Evolutionary conservation across 1,284 basidiomycete species (phyloP).

Genomic region (Papiliotrema terrestris): DNA sequence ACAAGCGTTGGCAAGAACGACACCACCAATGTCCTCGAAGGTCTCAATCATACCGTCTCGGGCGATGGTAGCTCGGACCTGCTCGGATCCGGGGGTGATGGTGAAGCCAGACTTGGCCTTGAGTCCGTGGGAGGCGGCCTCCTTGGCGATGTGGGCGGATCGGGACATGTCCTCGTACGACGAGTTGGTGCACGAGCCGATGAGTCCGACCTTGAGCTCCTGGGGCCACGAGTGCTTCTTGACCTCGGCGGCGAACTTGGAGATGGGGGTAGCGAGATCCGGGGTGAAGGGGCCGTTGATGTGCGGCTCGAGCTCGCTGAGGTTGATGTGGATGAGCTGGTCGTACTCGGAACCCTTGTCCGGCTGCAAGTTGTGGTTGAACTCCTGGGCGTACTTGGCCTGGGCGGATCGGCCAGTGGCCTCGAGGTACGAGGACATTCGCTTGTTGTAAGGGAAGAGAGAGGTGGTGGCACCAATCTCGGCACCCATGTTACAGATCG

Average conservation of each 20-base stretch:
- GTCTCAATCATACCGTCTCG: constrained; percentile 89
- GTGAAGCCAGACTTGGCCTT: constrained; percentile 91
- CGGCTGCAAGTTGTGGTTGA: constrained; percentile 87
- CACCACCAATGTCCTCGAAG: constrained; percentile 83
- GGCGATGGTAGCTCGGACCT: constrained; percentile 94
- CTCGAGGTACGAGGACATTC: constrained; percentile 89
- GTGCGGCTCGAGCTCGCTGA: constrained; percentile 95
- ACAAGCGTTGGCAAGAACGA: constrained; percentile 97
- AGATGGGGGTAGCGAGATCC: constrained; percentile 91
- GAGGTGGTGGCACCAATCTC: constrained; percentile 99
- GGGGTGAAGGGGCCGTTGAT: constrained; percentile 99
- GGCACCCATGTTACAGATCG: constrained; percentile 98
- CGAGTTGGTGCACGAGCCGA: constrained; percentile 99
- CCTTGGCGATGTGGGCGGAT: constrained; percentile 85
- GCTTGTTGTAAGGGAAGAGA: constrained; percentile 95
- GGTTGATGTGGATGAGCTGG: constrained; percentile 89
- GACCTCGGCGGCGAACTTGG: constrained; percentile 87
- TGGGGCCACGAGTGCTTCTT: constrained; percentile 96
- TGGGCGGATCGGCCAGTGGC: constrained; percentile 89
- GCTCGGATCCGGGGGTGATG: constrained; percentile 96
- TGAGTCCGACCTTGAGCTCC: constrained; percentile 95
- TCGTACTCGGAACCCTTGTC: constrained; percentile 93
- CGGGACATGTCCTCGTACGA: constrained; percentile 99
- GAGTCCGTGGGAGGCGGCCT: constrained; percentile 84
- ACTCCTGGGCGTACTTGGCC: constrained; percentile 82